Base-by-base conservation (phyloP, 2,329 filamentous ascomycete genomes). In the Decorospora gaudefroyi region DNA sequence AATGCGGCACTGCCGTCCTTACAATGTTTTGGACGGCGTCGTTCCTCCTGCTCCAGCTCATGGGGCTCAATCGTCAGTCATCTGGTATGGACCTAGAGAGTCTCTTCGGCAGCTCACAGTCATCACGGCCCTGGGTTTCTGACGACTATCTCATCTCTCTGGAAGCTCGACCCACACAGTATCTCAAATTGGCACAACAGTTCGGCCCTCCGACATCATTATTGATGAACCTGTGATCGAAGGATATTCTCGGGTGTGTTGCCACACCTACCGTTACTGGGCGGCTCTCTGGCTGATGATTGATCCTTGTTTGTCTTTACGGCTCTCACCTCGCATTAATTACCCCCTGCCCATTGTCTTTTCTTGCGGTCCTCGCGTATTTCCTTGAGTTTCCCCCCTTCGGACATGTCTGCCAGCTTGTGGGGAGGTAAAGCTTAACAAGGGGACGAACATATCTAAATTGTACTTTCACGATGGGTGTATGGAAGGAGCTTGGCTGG, bases 1-100 rank as follows among this genome's bases (percentile, higher is more conserved):
- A 73, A 73, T 62, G 71, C 71, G 69, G 70, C 71, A 68, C 59
- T 63, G 71, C 69, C 65, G 69, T 73, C 68, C 69, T 67, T 32
- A 51, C 53, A 62, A 64, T 51, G 50, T 55, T 41, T 54, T 62
- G 70, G 69, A 69, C 62, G 67, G 67, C 68, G 64, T 57, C 63
- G 56, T 57, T 68, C 55, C 60, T 55, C 58, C 54, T 68, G 54
- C 59, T 64, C 65, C 67, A 65, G 58, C 59, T 64, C 59, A 63
- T 57, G 56, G 62, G 58, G 62, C 64, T 53, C 59, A 61, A 65
- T 68, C 58, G 62, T 68, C 64, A 59, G 55, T 56, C 55, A 55
- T 53, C 58, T 56, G 53, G 46, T 49, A 56, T 52, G 61, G 67
- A 66, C 59, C 65, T 63, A 53, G 62, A 55, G 55, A 43, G 61